Percentiles rank a stretch among this genome's conserved stretches.
These are phyloP conservation scores for Cladophialophora bantiana DNA, from an alignment of 2,329 filamentous ascomycete genomes.

Conservation along the genomic window DNA sequence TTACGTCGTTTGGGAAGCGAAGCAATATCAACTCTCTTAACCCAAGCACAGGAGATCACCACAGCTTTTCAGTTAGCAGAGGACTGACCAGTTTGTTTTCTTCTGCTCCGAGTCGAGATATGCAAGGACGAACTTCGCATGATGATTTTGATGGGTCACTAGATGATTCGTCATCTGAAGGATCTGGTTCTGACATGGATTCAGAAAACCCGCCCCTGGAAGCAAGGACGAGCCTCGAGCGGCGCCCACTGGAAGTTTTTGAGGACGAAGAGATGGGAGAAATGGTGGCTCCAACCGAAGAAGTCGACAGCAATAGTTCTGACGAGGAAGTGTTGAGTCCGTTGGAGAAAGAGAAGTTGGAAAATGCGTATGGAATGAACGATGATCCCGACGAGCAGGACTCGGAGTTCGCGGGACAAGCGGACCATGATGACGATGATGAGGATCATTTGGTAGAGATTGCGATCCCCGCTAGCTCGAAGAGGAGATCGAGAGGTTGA, in stretches of 20 bases:
- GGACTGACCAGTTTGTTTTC: conserved; percentile 41
- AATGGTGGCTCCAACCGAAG: conserved; percentile 50
- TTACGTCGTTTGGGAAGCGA: conserved; percentile 40
- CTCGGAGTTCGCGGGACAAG: conserved; percentile 41
- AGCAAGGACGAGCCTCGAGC: conserved; percentile 51
- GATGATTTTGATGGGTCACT: conserved; percentile 40
- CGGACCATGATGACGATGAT: conserved; percentile 39
- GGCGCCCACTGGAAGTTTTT: conserved; percentile 65
- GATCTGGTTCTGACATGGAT: conserved; percentile 38
- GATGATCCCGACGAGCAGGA: conserved; percentile 35
- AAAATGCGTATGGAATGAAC: conserved; percentile 30
- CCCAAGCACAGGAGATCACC: conserved; percentile 38
- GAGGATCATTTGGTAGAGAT: conserved; percentile 53
- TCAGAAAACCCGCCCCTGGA: conserved; percentile 40
- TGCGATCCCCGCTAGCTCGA: conserved; percentile 48
- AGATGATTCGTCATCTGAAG: conserved; percentile 39
- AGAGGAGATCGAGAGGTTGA: conserved; percentile 38
- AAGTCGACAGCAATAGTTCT: conserved; percentile 40
- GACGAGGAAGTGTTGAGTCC: conserved; percentile 40
- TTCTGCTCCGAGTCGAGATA: conserved; percentile 13
- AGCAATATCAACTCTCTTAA: conserved; percentile 31
- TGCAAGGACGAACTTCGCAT: conserved; percentile 20
- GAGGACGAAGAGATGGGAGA: conserved; percentile 62
- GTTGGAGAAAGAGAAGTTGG: conserved; percentile 36
- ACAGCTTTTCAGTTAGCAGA: conserved; percentile 44